phyloP scores from a whole-genome alignment of 2,329 filamentous ascomycete genomes.

The Zalaria sp. region DNA sequence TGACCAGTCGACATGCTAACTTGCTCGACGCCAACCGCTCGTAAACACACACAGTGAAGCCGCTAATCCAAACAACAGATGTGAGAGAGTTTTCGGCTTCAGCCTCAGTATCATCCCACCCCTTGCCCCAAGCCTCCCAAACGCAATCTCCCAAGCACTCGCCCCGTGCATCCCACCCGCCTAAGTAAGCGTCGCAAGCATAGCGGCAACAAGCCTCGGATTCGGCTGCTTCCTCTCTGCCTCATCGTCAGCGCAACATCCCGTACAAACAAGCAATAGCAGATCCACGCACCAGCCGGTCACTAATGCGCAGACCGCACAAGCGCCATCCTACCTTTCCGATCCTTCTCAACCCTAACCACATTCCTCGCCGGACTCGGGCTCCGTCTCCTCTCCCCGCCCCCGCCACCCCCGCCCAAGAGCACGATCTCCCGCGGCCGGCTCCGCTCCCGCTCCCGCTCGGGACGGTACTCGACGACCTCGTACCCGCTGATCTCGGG shows the following conservation, averaged over 20 bases:
- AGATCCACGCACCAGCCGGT: constrained; percentile 20
- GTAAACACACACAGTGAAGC: no score
- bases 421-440: no score
- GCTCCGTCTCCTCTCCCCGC: constrained; percentile 27
- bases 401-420: constrained; percentile 47
- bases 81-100: no score
- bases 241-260: constrained; percentile 13
- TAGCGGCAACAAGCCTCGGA: constrained; percentile 28
- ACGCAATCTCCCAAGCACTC: no score
- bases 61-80: no score
- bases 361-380: constrained; percentile 34
- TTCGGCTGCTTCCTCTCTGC: constrained; percentile 23
- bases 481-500: constrained; percentile 33
- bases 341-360: constrained; percentile 69
- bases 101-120: no score
- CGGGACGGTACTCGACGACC: constrained; percentile 28
- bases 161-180: background rate
- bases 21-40: no score
- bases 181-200: constrained; percentile 28
- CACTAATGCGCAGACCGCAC: constrained; percentile 59
- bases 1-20: no score
- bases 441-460: constrained; percentile 2
- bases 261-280: constrained; percentile 3
- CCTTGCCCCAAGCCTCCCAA: no score
- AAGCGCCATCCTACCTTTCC: constrained; percentile 90